These are phyloP conservation scores for Fraxinus velutina DNA, from an alignment of 305 asterid species.

Conservation along the genomic window DNA sequence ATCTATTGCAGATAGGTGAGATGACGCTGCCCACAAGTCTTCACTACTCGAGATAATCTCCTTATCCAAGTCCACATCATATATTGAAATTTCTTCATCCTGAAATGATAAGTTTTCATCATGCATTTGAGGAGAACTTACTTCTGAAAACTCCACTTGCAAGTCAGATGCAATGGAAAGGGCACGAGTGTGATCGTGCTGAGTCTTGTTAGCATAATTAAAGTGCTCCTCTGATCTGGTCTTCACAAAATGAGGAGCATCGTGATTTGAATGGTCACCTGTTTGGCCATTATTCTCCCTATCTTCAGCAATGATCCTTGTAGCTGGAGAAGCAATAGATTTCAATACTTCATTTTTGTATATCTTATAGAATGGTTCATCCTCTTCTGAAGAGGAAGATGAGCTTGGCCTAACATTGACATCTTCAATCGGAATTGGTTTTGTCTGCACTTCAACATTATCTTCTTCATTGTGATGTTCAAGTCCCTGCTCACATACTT, in stretches of 20 bases:
- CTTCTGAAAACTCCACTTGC: slow-evolving; percentile 85
- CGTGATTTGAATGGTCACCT: slow-evolving; percentile 18
- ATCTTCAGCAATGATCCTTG: slow-evolving; percentile 34
- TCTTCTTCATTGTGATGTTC: slow-evolving; percentile 21
- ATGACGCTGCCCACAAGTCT: slow-evolving; percentile 32
- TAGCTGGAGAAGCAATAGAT: slow-evolving; percentile 53
- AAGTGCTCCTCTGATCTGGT: slow-evolving; percentile 33
- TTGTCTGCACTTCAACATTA: slow-evolving; percentile 19
- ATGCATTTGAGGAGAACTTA: slow-evolving; percentile 57
- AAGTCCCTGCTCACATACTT: slow-evolving; percentile 24
- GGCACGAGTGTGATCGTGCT: slow-evolving; percentile 38
- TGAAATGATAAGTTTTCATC: slow-evolving; percentile 42
- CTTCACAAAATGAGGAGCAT: slow-evolving; percentile 28
- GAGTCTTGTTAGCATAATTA: slow-evolving; percentile 28
- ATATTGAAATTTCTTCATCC: slow-evolving; percentile 43
- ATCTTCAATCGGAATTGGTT: slow-evolving; percentile 23
- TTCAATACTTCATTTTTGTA: slow-evolving; percentile 69
- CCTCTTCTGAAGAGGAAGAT: slow-evolving; percentile 59
- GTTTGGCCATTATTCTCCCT: slow-evolving; percentile 22
- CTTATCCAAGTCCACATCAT: slow-evolving; percentile 35
- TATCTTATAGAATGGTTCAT: slow-evolving; percentile 41
- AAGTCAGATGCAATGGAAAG: slow-evolving; percentile 78
- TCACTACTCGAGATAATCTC: slow-evolving; percentile 26
- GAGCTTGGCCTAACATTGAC: slow-evolving; percentile 29
- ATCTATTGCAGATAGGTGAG: slow-evolving; percentile 29